Evolutionary conservation across 2,329 filamentous ascomycete genomes (phyloP), one percentile per base, ranked within the genome.

Genomic region (Venturia aucupariae): DNA sequence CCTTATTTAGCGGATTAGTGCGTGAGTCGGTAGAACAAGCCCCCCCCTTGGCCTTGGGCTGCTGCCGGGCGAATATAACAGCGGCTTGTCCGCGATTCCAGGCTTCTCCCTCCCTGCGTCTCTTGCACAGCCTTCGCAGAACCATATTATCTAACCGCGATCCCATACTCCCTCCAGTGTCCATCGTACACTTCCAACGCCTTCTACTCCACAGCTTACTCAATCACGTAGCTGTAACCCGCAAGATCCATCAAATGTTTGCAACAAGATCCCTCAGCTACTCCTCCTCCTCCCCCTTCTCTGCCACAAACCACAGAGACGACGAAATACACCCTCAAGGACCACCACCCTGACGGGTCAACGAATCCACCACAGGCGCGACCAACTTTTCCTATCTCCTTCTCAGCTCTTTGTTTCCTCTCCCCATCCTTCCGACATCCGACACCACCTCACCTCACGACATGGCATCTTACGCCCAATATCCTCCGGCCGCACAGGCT

Each of bases 261-360:
- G 51, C 63, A 60, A 48, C 30, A 35, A 64, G 59, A 24, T 55
- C 59, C 57, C 32, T 11, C 11, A 51, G 38, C 32, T 61, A 35
- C 63, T 57, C 39, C 63, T 42, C 62, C 51, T 64, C 63, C 38
- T 51, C 63, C 51, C 41, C 62, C 57, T 46, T 42, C 54, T 61
- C 24, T 32, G 10, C 63, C 7, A 10, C 32, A 64, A 42, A 38
- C 39, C 57, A 57, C 54, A 64, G 63, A 64, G 54, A 60, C 46
- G 54, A 64, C 63, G 17, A 32, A 61, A n/a, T 46, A 61, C 35
- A 64, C 63, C 38, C 30, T 22, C 54, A 39, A 57, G 51, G 51
- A 51, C 63, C 63, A 41, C 63, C 63, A 41, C 63, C 63, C 44
- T 64, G 63, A 64, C 57, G 63, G 39, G 51, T 48, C 63, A 38